Base-by-base conservation (phyloP, 2,329 filamentous ascomycete species). In the Knufia fluminis region DNA sequence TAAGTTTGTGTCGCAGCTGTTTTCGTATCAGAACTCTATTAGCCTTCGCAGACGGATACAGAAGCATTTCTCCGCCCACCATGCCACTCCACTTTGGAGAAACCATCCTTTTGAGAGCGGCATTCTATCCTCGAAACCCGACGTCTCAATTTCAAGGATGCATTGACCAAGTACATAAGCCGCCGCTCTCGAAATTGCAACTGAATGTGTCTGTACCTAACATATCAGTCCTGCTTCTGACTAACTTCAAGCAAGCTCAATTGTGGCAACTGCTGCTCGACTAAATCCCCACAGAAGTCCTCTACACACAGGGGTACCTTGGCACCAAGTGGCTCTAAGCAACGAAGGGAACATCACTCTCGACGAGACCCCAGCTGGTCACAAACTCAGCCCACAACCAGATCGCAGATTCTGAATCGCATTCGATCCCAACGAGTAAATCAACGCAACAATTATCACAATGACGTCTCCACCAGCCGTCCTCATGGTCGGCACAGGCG, bases 401-500 rank as follows among this genome's bases (percentile, higher is more conserved):
- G 28, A 7, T 31, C 7, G 35, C 14, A 20, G 16, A 20, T 39
- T n/a, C 14, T 39, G 35, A 39, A 39, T n/a, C 17, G n/a, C n/a
- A n/a, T n/a, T n/a, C n/a, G n/a, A 28, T 28, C 26, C 6, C 6
- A 28, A 28, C 6, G 12, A 12, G 26, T 28, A 28, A 12, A 12
- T 6, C 6, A 6, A 28, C 3, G 17, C 3, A 41, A 6, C 38
- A 22, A 14, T 17, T 26, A 3, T n/a, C 23, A 61, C 51, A 44
- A 79, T 79, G 75, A 72, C 76, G 58, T 26, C 45, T 14, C 76
- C 78, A 56, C 73, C 83, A 54, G 82, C 79, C 58, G 80, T 85
- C 58, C 72, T 85, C 64, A 85, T 85, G 85, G 79, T 95, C 52
- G 90, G 90, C 57, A 95, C 90, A 9, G 91, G 90, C 62, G 90